Evolutionary conservation across 139 green algal genomes (phyloP), one percentile per base, ranked within the genome.

Genomic region (Pseudopediastrum boryanum): DNA sequence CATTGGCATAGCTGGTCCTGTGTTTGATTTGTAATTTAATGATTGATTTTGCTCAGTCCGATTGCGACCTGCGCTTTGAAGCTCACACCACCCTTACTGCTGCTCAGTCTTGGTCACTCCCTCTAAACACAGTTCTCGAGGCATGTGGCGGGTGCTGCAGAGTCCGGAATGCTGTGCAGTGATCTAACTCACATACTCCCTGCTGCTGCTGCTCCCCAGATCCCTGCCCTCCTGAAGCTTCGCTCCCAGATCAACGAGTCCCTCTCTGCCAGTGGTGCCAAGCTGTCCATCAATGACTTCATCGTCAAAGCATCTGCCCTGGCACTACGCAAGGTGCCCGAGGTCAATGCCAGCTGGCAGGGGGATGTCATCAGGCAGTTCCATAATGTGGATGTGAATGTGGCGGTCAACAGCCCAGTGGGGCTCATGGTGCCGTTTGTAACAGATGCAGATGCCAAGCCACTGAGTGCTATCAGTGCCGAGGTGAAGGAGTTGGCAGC

Each of bases 221-320:
- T 96, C 48, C 93, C 96, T 58, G 77, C 80, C 46, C 83, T 96
- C 65, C 70, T 92, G 77, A 59, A 71, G 46, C 71, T 93, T 44
- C 77, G 92, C 5, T 69, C 82, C 70, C 75, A 89, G 58, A 66
- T 94, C 38, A 95, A 97, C 68, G 85, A 89, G 36, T 80, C 67
- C 1, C 58, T 90, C 4, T 65, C 82, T 3, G 50, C 82, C 21
- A 35, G 27, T 4, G 78, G 54, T 27, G 56, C 56, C 33, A 99
- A 99, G 89, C 83, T 99, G 61, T 94, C 84, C 21, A 86, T 99
- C 35, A 99, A 98, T 82, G 96, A 99, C 83, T 98, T 99, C 65
- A 75, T 99, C 29, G 87, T 99, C 89, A 99, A 99, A 80, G 93
- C 94, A 23, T 84, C 90, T 23, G 94, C 93, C 10, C 81, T 94